Percentiles rank a stretch among this genome's conserved stretches.
phyloP scores from a whole-genome alignment of 129 eudicot species.

The Daucus carota region DH1_v3.0 NC_030388.2:29995501-29996000 shows the following conservation, averaged over 20 bases:
- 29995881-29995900: conserved; percentile 77
- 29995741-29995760: conserved; percentile 87
- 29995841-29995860: conserved; percentile 81
- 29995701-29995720: conserved; percentile 32
- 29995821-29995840: conserved; percentile 70
- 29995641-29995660: conserved; percentile 40
- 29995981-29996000: conserved; percentile 75
- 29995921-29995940: conserved; percentile 85
- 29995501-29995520: conserved; percentile 84
- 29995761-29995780: conserved; percentile 71
- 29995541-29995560: conserved; percentile 68
- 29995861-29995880: conserved; percentile 98
- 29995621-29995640: conserved; percentile 86
- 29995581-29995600: conserved; percentile 66
- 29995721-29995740: conserved; percentile 73
- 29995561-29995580: conserved; percentile 78
- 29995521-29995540: conserved; percentile 72
- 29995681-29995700: conserved; percentile 30
- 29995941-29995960: conserved; percentile 80
- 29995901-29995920: conserved; percentile 69
- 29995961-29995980: conserved; percentile 90
- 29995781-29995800: conserved; percentile 93
- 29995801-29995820: conserved; percentile 76
- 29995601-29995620: conserved; percentile 64
- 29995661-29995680: conserved; percentile 30